Base-by-base conservation (phyloP, 225 moss, liverwort and hornwort species). In the Pleurozium schreberi region DNA sequence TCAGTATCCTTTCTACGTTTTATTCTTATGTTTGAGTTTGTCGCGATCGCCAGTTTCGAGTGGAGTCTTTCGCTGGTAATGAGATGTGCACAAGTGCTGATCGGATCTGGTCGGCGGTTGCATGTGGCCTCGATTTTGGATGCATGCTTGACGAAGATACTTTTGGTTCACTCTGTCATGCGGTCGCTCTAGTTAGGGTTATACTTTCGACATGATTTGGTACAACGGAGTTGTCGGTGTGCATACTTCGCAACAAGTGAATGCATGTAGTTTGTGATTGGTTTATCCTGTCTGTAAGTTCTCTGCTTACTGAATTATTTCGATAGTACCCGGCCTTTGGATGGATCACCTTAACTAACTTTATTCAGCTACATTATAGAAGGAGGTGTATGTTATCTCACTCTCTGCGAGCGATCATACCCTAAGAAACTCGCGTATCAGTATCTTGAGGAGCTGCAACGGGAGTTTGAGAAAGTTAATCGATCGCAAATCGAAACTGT, bases 371-470 rank as follows among this genome's bases (percentile, higher is more conserved):
- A 97, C 87, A 97, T 99, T 71, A 97, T 99, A 86, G 99, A 99
- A 89, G 97, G 99, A 87, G 99, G 99, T 86, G 99, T 99, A 50
- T 99, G 99, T 83, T 99, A 99, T 92, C 94, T 99, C 60, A 99
- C 99, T 73, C 95, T 99, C 45, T 99, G 99, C 91, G 97, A 99
- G 88, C 96, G 99, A 80, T 96, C 99, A 13, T 99, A 99, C 88
- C 99, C 99, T n/a, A 99, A 99, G 92, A 99, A 99, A 92, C 96
- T 99, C 65, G 99, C 99, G 57, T 99, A 96, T 86, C 97, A 99
- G 91, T 99, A 99, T 89, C 94, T 99, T 57, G 99, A 99, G 90
- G 99, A 99, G 89, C 92, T 99, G 84, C 99, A 99, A 93, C 86
- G 94, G 65, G 99, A 99, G 92, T 99, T 99, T 61, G 99, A 99